Percentiles rank a stretch among this genome's conserved stretches.
phyloP scores from a whole-genome alignment of 495 filamentous ascomycete genomes.

The Penicillium roqueforti region DNA sequence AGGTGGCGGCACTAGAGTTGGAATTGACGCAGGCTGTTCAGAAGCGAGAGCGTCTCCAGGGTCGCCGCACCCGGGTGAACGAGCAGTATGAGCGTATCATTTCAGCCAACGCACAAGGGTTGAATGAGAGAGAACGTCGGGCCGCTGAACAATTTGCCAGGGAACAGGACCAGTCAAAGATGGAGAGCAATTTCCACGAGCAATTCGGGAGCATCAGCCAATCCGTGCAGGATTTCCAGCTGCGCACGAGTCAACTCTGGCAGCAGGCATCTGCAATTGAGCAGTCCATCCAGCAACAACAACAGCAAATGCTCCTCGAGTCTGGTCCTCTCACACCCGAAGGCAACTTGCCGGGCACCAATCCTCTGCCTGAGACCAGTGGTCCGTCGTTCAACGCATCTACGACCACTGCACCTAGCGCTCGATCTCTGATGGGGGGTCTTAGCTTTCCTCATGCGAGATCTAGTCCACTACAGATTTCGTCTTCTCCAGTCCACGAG shows the following conservation, averaged over 20 bases:
- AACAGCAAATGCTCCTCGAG: slow-evolving; percentile 44
- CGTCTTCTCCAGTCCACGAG: slow-evolving; percentile 34
- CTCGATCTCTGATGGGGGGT: slow-evolving; percentile 38
- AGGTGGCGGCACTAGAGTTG: slow-evolving; percentile 58
- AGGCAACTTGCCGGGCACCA: slow-evolving; percentile 47
- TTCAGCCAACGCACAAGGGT: slow-evolving; percentile 68
- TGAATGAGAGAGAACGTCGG: slow-evolving; percentile 70
- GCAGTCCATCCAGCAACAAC: slow-evolving; percentile 43
- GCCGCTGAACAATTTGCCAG: slow-evolving; percentile 62
- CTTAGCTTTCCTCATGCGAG: slow-evolving; percentile 38
- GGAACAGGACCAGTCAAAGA: slow-evolving; percentile 58
- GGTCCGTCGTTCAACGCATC: slow-evolving; percentile 22
- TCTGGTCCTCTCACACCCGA: slow-evolving; percentile 47
- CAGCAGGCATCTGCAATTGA: slow-evolving; percentile 47
- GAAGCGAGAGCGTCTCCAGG: slow-evolving; percentile 72
- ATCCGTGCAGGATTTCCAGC: slow-evolving; percentile 45
- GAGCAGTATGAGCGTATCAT: slow-evolving; percentile 74
- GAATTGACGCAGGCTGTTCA: slow-evolving; percentile 65
- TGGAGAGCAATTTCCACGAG: slow-evolving; percentile 48
- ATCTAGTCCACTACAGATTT: slow-evolving; percentile 42
- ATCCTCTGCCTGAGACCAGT: slow-evolving; percentile 32
- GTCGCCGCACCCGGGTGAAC: slow-evolving; percentile 70
- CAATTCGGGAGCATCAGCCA: slow-evolving; percentile 44
- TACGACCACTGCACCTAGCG: slow-evolving; percentile 31
- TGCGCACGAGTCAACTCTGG: slow-evolving; percentile 45